Percentiles rank a stretch among this genome's conserved stretches.
Conservation (phyloP, 2,329 filamentous ascomycete genomes). For the Fusarium citri region DNA sequence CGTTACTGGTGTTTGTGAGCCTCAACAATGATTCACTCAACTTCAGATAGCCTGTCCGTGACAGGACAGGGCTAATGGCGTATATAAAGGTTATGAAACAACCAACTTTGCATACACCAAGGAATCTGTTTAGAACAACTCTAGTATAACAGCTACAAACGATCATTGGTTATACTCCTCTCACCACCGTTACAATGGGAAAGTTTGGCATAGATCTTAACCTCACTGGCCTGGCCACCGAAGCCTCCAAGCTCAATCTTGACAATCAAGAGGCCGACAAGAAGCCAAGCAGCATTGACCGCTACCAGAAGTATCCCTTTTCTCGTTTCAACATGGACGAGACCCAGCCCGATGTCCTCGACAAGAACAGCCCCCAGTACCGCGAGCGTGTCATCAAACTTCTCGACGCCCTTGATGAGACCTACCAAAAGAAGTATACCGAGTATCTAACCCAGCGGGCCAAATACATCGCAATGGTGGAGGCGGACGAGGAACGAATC, state of each 20-base stretch:
- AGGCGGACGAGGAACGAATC: background rate
- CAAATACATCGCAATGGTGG: background rate
- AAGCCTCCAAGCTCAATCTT: background rate
- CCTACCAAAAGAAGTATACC: background rate
- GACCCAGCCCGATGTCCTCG: background rate
- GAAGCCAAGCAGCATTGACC: background rate
- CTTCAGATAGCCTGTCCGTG: background rate
- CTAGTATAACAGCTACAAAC: background rate
- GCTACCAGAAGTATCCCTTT: constrained; percentile 16
- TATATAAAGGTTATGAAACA: constrained; percentile 8
- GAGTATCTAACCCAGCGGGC: constrained; percentile 5
- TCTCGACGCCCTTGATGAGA: constrained; percentile 13
- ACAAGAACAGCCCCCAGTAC: constrained; percentile 31
- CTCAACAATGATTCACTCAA: background rate
- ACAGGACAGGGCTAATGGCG: background rate
- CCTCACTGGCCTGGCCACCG: background rate
- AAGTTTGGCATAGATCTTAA: background rate
- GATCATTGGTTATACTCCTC: background rate
- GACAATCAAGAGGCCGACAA: background rate
- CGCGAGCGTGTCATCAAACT: constrained; percentile 4
- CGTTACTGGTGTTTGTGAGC: background rate
- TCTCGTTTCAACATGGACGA: background rate
- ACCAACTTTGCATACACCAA: background rate
- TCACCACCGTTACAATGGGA: constrained; percentile 7
- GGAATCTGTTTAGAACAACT: background rate